These are phyloP conservation scores for Fagus crenata DNA, from an alignment of 306 rosid species.

Conservation along the genomic window DNA sequence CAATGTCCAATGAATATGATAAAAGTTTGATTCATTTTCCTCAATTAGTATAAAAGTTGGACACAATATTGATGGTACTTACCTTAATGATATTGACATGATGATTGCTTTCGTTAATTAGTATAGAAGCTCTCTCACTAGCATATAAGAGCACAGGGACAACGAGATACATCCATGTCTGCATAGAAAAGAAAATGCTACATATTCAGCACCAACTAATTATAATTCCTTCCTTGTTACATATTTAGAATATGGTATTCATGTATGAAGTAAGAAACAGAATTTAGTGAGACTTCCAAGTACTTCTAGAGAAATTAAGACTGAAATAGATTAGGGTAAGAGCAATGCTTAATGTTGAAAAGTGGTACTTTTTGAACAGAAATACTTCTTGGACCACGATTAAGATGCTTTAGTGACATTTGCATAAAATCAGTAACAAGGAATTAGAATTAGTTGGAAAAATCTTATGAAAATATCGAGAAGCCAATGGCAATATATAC, in stretches of 20 bases:
- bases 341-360: background rate
- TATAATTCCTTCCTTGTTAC: too few relatives aligned
- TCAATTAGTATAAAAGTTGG: background rate
- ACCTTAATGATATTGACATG: constrained; percentile 71
- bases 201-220: background rate
- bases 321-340: background rate
- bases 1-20: constrained; percentile 29
- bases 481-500: background rate
- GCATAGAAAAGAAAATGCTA: constrained; percentile 30
- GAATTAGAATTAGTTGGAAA: background rate
- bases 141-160: constrained; percentile 63
- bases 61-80: constrained; percentile 9
- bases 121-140: constrained; percentile 51
- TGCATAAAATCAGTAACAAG: constrained; percentile 12
- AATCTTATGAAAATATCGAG: background rate
- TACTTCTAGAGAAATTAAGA: background rate
- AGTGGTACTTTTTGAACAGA: background rate
- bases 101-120: constrained; percentile 49
- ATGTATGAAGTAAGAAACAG: background rate
- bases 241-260: background rate
- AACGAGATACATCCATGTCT: constrained; percentile 95
- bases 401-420: background rate
- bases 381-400: background rate
- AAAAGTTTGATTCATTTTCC: constrained; percentile 13
- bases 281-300: background rate